Base-by-base conservation (phyloP, 2,329 filamentous ascomycete species). In the Fusarium illudens region DNA sequence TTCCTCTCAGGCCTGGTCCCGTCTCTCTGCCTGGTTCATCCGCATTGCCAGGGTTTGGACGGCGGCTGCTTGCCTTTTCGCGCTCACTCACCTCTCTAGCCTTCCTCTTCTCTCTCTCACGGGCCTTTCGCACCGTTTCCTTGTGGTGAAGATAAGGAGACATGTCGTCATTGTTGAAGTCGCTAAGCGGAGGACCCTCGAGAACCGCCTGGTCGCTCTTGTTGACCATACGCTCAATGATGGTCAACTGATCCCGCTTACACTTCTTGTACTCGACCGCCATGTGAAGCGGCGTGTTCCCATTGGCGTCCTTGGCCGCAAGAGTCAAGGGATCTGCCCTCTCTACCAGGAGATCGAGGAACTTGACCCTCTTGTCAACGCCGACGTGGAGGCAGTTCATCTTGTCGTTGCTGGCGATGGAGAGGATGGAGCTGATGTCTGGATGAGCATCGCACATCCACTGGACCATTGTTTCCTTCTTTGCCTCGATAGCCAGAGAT, bases 271-370 rank as follows among this genome's bases (percentile, higher is more conserved):
- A 71, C 37, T 70, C 61, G 22, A 72, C 70, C 8, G 70, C 70
- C 12, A 72, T 65, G 49, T 73, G 71, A 11, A 73, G 62, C 10
- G 68, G 70, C 12, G 66, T 72, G 46, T 72, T 67, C 0, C 62
- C 60, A 11, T 64, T 22, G 2, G 33, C 39, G 5, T 59, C 60
- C 15, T 62, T 69, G 11, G 68, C 68, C 17, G 64, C 64, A 1
- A 69, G 30, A 6, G 58, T 53, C n/a, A 44, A 29, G 1, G 64
- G 32, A 8, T 61, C 53, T 20, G 66, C 68, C 12, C 29, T 69
- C 3, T 60, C 61, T 13, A 71, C 50, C 7, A 71, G 63, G 6
- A 65, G 42, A 30, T 59, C 54, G 9, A 71, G 53, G 27, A 71
- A 71, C 19, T 55, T 71, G 58, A 71, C 64, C 22, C 66, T 58